phyloP scores from a whole-genome alignment of 176 grass and related monocot species.

The Puccinellia tenuiflora region DNA sequence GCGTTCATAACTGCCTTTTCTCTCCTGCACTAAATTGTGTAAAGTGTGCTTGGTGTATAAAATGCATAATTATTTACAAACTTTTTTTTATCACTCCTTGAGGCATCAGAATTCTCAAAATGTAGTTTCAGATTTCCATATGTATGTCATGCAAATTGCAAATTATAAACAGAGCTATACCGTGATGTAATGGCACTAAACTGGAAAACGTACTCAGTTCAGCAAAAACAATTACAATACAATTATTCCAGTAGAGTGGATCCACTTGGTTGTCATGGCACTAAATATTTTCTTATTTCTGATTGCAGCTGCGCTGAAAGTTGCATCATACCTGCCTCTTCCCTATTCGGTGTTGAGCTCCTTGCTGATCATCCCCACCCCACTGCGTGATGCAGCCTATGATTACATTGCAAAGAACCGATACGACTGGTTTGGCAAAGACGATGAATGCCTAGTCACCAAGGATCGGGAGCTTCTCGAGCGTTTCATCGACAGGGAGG shows the following conservation, averaged over 20 bases:
- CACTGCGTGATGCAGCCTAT: slow-evolving; percentile 64
- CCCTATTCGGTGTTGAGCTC: slow-evolving; percentile 73
- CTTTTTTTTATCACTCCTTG: not conserved
- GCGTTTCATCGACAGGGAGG: slow-evolving; percentile 86
- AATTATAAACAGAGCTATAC: not conserved
- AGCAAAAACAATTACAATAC: not conserved
- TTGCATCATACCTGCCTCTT: slow-evolving; percentile 84
- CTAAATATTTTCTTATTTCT: not conserved
- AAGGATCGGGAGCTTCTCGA: slow-evolving; percentile 72
- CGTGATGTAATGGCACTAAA: not conserved
- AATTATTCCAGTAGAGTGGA: not conserved
- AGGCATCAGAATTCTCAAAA: not conserved
- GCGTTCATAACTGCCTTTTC: not conserved
- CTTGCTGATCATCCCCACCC: slow-evolving; percentile 53
- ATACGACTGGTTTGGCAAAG: slow-evolving; percentile 87
- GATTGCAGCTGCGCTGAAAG: slow-evolving; percentile 63
- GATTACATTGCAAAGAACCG: slow-evolving; percentile 79
- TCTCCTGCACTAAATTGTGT: not conserved
- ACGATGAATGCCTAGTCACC: slow-evolving; percentile 66
- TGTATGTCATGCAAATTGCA: not conserved
- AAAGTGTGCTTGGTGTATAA: not conserved
- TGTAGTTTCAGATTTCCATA: not conserved
- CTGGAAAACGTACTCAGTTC: not conserved
- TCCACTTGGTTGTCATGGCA: not conserved
- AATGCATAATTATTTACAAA: not conserved